These are phyloP conservation scores for Physaria fendleri DNA, from an alignment of 345 rosid genomes.

Conservation along the genomic window DNA sequence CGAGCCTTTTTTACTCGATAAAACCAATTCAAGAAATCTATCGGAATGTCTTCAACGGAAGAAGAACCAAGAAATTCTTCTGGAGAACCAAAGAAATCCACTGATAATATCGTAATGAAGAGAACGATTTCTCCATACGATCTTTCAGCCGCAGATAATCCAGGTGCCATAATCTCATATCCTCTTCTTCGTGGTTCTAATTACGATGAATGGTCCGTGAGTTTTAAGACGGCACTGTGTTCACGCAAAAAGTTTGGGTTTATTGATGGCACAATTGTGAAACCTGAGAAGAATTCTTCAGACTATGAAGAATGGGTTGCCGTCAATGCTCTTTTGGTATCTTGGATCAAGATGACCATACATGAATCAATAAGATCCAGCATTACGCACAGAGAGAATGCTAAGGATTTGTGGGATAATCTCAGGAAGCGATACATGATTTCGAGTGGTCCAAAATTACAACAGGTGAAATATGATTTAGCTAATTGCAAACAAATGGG, in stretches of 20 bases:
- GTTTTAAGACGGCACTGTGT: background rate
- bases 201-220: background rate
- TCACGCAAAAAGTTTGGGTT: background rate
- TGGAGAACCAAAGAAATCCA: too few species aligned
- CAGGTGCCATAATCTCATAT: background rate
- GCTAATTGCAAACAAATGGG: background rate
- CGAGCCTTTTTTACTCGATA: too few species aligned
- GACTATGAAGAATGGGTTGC: background rate
- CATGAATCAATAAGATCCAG: background rate
- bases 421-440: background rate
- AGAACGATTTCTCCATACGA: background rate
- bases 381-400: background rate
- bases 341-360: background rate
- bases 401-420: background rate
- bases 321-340: background rate
- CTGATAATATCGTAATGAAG: too few species aligned
- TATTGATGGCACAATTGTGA: background rate
- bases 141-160: background rate
- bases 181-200: background rate
- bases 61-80: too few species aligned
- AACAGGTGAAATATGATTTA: background rate
- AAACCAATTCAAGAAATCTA: too few species aligned
- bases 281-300: background rate
- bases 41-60: too few species aligned
- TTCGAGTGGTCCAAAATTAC: background rate